Conservation (phyloP, 345 rosid genomes). For the Eucalyptus virginea region DNA sequence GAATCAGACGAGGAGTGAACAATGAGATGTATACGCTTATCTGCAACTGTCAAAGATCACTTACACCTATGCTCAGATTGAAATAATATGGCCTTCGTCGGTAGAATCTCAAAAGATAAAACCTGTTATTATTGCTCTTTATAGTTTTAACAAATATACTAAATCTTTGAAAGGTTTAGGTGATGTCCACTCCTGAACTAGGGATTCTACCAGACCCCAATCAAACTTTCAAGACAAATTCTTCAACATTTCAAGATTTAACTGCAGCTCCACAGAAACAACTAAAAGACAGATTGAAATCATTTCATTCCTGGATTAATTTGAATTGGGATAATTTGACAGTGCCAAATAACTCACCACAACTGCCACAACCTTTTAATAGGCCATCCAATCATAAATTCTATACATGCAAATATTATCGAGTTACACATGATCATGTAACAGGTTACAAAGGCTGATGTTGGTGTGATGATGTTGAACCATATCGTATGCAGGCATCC, state of each 20-base stretch:
- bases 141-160: not conserved
- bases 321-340: not conserved
- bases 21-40: not conserved
- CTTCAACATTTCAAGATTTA: not conserved
- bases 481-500: conserved; percentile 46
- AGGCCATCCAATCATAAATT: not conserved
- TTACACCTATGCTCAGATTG: not conserved
- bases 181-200: not conserved
- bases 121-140: not conserved
- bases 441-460: not conserved
- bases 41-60: not conserved
- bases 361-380: not conserved
- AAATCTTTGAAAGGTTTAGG: not conserved
- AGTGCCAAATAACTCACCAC: not conserved
- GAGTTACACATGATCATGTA: not conserved
- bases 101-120: not conserved
- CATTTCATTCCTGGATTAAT: not conserved
- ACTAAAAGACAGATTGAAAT: not conserved
- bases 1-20: not conserved
- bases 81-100: not conserved
- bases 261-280: not conserved
- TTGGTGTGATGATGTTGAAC: not conserved
- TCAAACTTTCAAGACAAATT: not conserved
- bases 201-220: not conserved
- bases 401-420: not conserved